Evolutionary conservation across 495 filamentous ascomycete species (phyloP).

Genomic region (Podospora sp.): DNA sequence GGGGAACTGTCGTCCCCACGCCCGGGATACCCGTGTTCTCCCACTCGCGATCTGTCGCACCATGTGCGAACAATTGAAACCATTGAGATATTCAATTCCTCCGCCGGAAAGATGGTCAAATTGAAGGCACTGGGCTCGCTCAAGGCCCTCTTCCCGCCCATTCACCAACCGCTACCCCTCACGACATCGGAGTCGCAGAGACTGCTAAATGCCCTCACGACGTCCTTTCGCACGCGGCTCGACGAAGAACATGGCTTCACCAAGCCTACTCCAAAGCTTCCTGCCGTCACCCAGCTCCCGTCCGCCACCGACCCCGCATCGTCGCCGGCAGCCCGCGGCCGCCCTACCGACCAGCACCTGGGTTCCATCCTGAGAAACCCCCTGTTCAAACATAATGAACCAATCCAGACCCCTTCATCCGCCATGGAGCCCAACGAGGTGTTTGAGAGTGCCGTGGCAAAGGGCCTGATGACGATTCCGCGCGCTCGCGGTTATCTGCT

Average conservation of each 20-base stretch:
- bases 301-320: conserved; percentile 9
- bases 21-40: background rate
- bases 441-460: conserved; percentile 42
- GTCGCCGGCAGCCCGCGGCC: conserved; percentile 12
- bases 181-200: conserved; percentile 65
- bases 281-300: conserved; percentile 27
- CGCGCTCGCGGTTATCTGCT: conserved; percentile 46
- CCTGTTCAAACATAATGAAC: conserved; percentile 47
- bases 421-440: conserved; percentile 35
- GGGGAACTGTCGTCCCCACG: background rate
- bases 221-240: conserved; percentile 75
- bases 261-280: conserved; percentile 20
- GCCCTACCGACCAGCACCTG: conserved; percentile 58
- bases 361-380: conserved; percentile 71
- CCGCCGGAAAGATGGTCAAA: conserved; percentile 30
- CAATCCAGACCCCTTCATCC: background rate
- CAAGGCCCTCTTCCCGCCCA: conserved; percentile 56
- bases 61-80: background rate
- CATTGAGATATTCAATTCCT: background rate
- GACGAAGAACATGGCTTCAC: conserved; percentile 63
- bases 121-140: conserved; percentile 44
- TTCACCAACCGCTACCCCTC: conserved; percentile 72
- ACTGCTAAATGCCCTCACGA: conserved; percentile 68
- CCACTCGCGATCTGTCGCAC: background rate
- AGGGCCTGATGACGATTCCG: conserved; percentile 48